Evolutionary conservation across 2,329 filamentous ascomycete genomes (phyloP), one percentile per base, ranked within the genome.

Genomic region (Amylocarpus encephaloides): DNA sequence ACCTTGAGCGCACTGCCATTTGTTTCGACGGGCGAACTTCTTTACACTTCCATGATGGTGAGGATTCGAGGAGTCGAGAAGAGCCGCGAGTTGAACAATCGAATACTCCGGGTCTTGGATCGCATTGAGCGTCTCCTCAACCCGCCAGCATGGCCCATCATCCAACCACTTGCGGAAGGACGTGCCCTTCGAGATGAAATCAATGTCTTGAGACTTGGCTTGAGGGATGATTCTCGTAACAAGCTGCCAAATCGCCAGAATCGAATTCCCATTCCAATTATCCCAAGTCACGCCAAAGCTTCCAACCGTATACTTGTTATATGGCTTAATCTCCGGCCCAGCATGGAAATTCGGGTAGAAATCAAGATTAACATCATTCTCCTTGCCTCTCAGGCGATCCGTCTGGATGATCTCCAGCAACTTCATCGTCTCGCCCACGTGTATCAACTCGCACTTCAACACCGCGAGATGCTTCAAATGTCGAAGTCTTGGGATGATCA

Each of bases 201-300:
- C 59, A 12, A 60, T 50, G 6, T 52, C 56, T 41, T 63, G 58
- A 4, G 26, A 19, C 15, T 42, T 34, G 3, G 59, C 57, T 43
- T 53, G 48, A 1, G 43, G 43, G 7, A 63, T 18, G 9, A 60
- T 53, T n/a, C 34, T 22, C 2, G 18, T 22, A 1, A 60, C 49
- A 2, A 63, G 32, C 9, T 49, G 45, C 63, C 63, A 65, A 10
- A 62, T 60, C 1, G 53, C 59, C 5, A 58, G 42, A 22, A 48
- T 33, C 9, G 48, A 53, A 32, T 57, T 49, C 1, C 41, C 43
- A 5, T 59, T 52, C 29, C 41, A 53, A 40, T 64, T 62, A 35
- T 65, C 59, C 63, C 63, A 65, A 3, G 57, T 56, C 3, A 54
- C 58, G 11, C 60, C 62, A 49, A 61, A 64, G 1, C 47, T 36